Conservation (phyloP, 352 stramenopile species). For the Pythium folliculosum region DNA sequence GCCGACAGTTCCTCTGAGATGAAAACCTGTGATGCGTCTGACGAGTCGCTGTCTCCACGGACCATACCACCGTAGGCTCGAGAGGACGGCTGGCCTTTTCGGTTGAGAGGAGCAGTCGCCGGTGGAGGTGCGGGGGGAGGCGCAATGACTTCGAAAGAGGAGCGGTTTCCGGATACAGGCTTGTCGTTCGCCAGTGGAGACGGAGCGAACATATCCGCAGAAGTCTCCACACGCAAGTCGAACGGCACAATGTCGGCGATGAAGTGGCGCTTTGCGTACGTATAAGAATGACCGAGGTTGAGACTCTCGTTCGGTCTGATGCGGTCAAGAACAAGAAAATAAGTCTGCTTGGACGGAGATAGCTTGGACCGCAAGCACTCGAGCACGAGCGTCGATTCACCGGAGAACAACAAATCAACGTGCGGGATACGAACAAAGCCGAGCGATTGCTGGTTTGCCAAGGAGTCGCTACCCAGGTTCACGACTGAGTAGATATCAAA, state of each 20-base stretch:
- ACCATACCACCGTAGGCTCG: conserved; percentile 68
- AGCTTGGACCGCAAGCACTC: conserved; percentile 48
- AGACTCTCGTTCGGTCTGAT: conserved; percentile 64
- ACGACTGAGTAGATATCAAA: conserved; percentile 78
- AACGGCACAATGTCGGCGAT: conserved; percentile 68
- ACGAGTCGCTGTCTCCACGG: conserved; percentile 49
- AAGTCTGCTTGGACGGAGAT: conserved; percentile 51
- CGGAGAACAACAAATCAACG: conserved; percentile 71
- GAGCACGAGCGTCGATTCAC: conserved; percentile 73
- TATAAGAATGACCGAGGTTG: conserved; percentile 74
- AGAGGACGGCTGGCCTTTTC: conserved; percentile 14
- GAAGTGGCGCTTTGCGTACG: conserved; percentile 82
- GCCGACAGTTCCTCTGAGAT: conserved; percentile 82
- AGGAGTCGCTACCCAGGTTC: conserved; percentile 52
- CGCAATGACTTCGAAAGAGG: conserved; percentile 20
- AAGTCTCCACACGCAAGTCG: conserved; percentile 45
- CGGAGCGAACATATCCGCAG: conserved; percentile 27
- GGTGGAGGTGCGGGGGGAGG: conserved; percentile 2
- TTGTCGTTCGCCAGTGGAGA: conserved; percentile 9
- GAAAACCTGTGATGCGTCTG: conserved; percentile 66
- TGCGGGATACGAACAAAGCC: conserved; percentile 76
- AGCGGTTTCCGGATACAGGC: conserved; percentile 15
- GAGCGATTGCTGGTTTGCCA: conserved; percentile 66
- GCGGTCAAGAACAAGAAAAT: conserved; percentile 80
- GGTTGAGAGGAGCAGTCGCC: not conserved